phyloP scores from a whole-genome alignment of 495 filamentous ascomycete genomes.

The Talaromyces thailandensis region DNA sequence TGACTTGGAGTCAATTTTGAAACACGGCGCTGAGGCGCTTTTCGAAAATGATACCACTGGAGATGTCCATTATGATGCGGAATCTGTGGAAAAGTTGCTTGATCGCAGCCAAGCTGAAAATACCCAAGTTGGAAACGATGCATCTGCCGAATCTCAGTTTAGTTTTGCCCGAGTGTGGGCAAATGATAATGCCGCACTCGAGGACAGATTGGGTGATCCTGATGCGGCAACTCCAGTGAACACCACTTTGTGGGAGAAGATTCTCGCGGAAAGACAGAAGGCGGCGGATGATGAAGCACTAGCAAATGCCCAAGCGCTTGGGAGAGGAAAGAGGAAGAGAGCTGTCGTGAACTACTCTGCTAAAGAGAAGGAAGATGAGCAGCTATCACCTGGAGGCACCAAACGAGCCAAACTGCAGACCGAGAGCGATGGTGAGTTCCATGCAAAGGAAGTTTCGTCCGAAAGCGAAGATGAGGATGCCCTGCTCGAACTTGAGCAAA shows the following conservation, averaged over 20 bases:
- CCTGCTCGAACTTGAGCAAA: slow-evolving; percentile 10
- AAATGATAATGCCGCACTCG: slow-evolving; percentile 61
- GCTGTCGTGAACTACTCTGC: slow-evolving; percentile 35
- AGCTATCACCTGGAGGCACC: slow-evolving; percentile 12
- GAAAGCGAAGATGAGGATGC: slow-evolving; percentile 21
- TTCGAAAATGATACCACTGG: slow-evolving; percentile 63
- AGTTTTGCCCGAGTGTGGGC: slow-evolving; percentile 90
- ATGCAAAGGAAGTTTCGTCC: slow-evolving; percentile 10
- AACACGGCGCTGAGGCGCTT: slow-evolving; percentile 76
- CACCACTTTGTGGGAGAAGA: slow-evolving; percentile 76
- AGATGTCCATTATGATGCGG: slow-evolving; percentile 68
- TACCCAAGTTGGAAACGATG: slow-evolving; percentile 45
- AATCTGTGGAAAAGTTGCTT: slow-evolving; percentile 76
- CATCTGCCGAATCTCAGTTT: slow-evolving; percentile 68
- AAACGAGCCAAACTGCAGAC: slow-evolving; percentile 16
- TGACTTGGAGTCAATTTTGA: slow-evolving; percentile 82
- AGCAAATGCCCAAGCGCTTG: slow-evolving; percentile 57
- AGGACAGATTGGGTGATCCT: slow-evolving; percentile 47
- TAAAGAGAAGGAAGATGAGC: slow-evolving; percentile 7
- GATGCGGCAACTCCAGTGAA: slow-evolving; percentile 33
- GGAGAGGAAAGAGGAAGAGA: slow-evolving; percentile 67
- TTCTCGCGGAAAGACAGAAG: slow-evolving; percentile 72
- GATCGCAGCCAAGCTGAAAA: slow-evolving; percentile 78
- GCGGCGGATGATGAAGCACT: slow-evolving; percentile 61
- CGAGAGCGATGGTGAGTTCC: slow-evolving; percentile 31